A percentile compares a stretch with the other conserved stretches of the same genome.
Evolutionary conservation across 805 yeast species (phyloP).

Genomic region (Cyberlindnera nakhonratchasimensis): DNA sequence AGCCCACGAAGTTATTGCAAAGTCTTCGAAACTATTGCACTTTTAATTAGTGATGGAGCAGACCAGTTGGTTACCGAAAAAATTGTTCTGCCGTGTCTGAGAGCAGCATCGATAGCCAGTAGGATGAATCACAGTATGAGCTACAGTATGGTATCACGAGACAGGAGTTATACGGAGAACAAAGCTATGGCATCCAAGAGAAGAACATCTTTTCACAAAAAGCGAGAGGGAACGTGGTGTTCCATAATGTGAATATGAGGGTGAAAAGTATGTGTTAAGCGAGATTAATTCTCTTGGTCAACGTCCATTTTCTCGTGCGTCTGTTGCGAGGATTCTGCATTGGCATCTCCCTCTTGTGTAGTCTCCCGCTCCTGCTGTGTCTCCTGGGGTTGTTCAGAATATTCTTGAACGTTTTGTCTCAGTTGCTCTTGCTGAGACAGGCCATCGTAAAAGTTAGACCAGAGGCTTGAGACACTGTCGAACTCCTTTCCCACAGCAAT

Average conservation of each 20-base stretch:
- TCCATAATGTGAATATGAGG: conserved; percentile 2
- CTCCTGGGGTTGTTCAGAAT: no score
- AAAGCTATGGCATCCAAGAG: neutral
- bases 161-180: no score
- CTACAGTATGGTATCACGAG: no score
- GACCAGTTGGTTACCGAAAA: no score
- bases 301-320: neutral
- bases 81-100: neutral
- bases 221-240: neutral
- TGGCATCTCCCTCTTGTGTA: neutral
- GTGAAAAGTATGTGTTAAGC: no score
- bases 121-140: neutral
- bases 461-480: conserved; percentile 63
- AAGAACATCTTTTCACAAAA: conserved; percentile 4
- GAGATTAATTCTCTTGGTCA: neutral
- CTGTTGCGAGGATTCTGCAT: neutral
- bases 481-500: conserved; percentile 75
- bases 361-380: conserved; percentile 2
- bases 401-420: no score
- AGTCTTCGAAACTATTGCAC: conserved; percentile 22
- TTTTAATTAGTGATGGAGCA: conserved; percentile 12
- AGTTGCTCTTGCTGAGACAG: conserved; percentile 31
- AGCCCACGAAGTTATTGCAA: conserved; percentile 16
- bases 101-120: neutral
- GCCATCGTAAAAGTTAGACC: conserved; percentile 67